Evolutionary conservation across 495 filamentous ascomycete species (phyloP), one percentile per base, ranked within the genome.

Genomic region (Rostrohypoxylon terebratum): DNA sequence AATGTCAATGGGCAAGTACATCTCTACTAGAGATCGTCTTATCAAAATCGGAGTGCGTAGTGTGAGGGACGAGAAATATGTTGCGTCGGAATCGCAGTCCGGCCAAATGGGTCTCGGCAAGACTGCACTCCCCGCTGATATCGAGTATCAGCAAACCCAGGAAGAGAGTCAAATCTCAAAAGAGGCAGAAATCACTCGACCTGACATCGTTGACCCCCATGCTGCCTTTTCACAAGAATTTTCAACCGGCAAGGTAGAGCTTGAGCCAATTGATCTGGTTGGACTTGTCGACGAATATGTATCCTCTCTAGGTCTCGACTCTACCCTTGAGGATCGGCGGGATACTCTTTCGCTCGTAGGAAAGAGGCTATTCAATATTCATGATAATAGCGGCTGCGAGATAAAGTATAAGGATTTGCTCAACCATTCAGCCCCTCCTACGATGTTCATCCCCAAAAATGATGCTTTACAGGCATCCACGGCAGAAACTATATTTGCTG

Each of bases 21-120:
- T 66, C 66, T 72, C 75, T 23, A 71, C 75, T 23, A 74, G 73
- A 38, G 73, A 79, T 13, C 71, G 59, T 40, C 68, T 79, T 31
- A 44, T 74, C 36, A 71, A 76, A 21, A 34, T 77, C 44, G 67
- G 70, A n/a, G 77, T 58, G 9, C 75, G 74, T 13, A 74, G 75
- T 36, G 75, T 79, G 31, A 71, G 77, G 23, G 68, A 77, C 20
- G 68, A 59, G 65, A 71, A 51, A 7, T 68, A 73, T 7, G 63
- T 66, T 20, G 57, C 53, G 18, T 64, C 72, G 16, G 23, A 50
- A 45, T 48, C 51, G 64, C 45, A 67, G 34, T 47, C 10, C 0
- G 11, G 18, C 13, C 7, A 62, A 14, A 34, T 21, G 7, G 57
- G 65, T 34, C 57, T 68, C 21, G 65, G 65, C 1, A 68, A 68